Evolutionary conservation across 73 alveolate genomes (phyloP).

Genomic region (Tetrahymena thermophila): DNA sequence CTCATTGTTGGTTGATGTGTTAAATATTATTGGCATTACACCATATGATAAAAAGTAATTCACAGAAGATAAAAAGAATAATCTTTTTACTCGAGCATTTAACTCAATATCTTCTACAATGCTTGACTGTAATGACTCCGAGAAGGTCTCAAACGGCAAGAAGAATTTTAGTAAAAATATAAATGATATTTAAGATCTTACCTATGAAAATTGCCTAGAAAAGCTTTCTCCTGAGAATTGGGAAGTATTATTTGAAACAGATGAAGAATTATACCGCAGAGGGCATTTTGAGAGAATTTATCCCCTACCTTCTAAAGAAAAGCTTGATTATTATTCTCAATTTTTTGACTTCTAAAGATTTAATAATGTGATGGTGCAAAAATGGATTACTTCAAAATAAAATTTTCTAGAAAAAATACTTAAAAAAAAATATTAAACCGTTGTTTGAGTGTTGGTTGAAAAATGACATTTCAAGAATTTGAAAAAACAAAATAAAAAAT

Average conservation of each 20-base stretch:
- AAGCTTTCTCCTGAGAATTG: conserved; percentile 1
- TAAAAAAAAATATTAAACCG: background rate
- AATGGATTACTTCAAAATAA: background rate
- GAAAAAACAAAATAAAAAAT: background rate
- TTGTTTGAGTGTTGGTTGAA: background rate
- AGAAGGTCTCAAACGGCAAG: background rate
- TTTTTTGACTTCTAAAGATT: conserved; percentile 34
- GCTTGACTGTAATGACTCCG: background rate
- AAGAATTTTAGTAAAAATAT: conserved; percentile 1
- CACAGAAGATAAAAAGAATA: background rate
- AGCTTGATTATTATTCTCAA: conserved; percentile 8
- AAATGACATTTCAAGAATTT: background rate
- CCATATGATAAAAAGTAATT: conserved; percentile 72
- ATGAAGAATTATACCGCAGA: conserved; percentile 22
- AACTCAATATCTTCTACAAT: background rate
- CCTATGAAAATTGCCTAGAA: conserved; percentile 4
- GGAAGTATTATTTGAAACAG: conserved; percentile 15
- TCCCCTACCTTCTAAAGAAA: conserved; percentile 16
- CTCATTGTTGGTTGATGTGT: conserved; percentile 67
- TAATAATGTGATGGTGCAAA: conserved; percentile 6
- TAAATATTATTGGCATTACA: conserved; percentile 68
- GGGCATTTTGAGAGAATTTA: conserved; percentile 25
- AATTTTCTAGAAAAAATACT: background rate
- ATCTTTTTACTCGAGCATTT: background rate
- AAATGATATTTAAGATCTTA: conserved; percentile 12